Evolutionary conservation across 2,329 filamentous ascomycete genomes (phyloP), one percentile per base, ranked within the genome.

Genomic region (Ploettnerulaceae sp.): DNA sequence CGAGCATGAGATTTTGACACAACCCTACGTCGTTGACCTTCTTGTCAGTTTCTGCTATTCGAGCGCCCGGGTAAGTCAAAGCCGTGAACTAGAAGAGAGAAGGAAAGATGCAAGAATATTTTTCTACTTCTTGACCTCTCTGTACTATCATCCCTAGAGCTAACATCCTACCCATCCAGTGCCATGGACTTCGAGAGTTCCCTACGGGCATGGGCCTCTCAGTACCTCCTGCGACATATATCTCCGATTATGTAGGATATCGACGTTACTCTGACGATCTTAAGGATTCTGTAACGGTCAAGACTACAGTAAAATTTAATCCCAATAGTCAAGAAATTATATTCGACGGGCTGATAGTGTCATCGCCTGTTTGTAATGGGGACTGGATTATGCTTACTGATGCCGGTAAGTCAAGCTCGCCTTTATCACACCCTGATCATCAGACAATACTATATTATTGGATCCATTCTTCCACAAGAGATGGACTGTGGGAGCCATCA

Each of bases 11-110:
- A 85, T 96, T 17, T 61, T 85, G 20, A 77, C 79, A 9, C 86
- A 90, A 61, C 87, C 89, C 1, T 79, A 82, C 46, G 88, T 95
- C 1, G 86, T 95, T 9, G 90, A 96, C 61, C 72, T 96, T 2
- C 74, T 96, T 0, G 67, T 94, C 36, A 90, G 81, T 64, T 86
- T 96, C 61, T 90, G 88, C 63, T 93, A 89, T 41, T 22, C 56
- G n/a, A 57, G 56, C 29, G 62, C 61, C n/a, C 31, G 14, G n/a
- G 56, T 59, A 57, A 48, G 55, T 53, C n/a, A 12, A 25, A 4
- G 11, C 26, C 26, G 7, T n/a, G n/a, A n/a, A n/a, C n/a, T n/a
- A n/a, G n/a, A n/a, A n/a, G n/a, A n/a, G n/a, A n/a, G n/a, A n/a
- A n/a, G n/a, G n/a, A n/a, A 8, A 29, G 26, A 29, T 29, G 26